These are phyloP conservation scores for Pulveroboletus sp. DNA, from an alignment of 768 basidiomycete species.

Conservation along the genomic window DNA sequence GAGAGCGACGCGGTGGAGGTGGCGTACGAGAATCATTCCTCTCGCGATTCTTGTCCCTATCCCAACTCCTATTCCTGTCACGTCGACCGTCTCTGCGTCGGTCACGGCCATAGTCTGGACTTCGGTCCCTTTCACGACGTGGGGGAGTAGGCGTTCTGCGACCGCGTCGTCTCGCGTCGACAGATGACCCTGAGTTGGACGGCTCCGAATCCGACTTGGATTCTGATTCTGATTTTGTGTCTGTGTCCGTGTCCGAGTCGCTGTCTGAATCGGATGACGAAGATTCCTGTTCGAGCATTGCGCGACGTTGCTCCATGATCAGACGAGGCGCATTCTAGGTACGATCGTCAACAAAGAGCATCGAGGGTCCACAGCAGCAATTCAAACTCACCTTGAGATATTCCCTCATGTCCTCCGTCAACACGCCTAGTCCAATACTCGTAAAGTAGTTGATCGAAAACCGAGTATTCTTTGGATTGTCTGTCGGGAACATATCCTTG, in stretches of 20 bases:
- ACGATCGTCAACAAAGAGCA: conserved; percentile 2
- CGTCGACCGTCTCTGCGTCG: conserved; percentile 17
- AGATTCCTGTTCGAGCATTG: conserved; percentile 69
- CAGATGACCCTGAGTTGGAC: conserved; percentile 36
- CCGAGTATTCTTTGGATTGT: conserved; percentile 94
- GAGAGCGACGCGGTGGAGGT: conserved; percentile 28
- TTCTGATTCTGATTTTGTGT: conserved; percentile 37
- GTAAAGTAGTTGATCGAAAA: conserved; percentile 99
- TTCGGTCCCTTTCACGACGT: conserved; percentile 22
- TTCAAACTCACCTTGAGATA: conserved; percentile 71
- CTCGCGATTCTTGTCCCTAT: conserved; percentile 16
- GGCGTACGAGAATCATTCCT: conserved; percentile 34
- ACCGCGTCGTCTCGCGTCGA: conserved; percentile 23
- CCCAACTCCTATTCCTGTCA: background rate
- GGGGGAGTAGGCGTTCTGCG: conserved; percentile 34
- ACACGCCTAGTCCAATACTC: conserved; percentile 80
- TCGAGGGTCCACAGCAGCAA: background rate
- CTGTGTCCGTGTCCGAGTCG: conserved; percentile 29
- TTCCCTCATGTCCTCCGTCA: conserved; percentile 97
- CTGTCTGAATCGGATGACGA: conserved; percentile 39
- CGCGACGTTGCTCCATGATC: conserved; percentile 92
- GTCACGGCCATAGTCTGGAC: conserved; percentile 16
- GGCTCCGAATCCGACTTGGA: conserved; percentile 38
- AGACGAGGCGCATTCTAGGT: conserved; percentile 81
- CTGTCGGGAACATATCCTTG: conserved; percentile 88